Conservation (phyloP, 2,329 filamentous ascomycete species). For the Colletotrichum sansevieriae region DNA sequence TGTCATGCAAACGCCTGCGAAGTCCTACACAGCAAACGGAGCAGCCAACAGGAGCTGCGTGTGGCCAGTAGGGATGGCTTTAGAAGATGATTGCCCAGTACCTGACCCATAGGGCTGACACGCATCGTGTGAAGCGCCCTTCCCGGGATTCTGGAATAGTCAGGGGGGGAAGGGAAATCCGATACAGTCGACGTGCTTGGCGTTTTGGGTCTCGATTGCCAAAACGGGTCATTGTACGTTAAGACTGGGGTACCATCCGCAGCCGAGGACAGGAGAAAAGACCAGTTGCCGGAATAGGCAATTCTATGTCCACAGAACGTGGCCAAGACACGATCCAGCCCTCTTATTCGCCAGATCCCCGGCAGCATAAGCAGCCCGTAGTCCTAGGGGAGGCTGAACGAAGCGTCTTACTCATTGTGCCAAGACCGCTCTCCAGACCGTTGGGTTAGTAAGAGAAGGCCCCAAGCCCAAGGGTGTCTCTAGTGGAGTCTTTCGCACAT, state of each 20-base stretch:
- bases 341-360: background rate
- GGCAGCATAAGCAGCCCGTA: background rate
- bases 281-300: slow-evolving; percentile 12
- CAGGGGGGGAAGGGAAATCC: slow-evolving; percentile 8
- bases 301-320: background rate
- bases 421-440: background rate
- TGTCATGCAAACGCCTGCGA: background rate
- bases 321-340: slow-evolving; percentile 11
- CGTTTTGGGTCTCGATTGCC: slow-evolving; percentile 6
- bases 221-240: slow-evolving; percentile 22
- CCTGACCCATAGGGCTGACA: slow-evolving; percentile 3
- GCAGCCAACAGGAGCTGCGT: background rate
- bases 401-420: background rate
- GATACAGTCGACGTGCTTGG: background rate
- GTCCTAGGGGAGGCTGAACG: slow-evolving; percentile 10
- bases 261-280: slow-evolving; percentile 5
- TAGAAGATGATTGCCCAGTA: background rate
- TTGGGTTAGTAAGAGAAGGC: background rate
- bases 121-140: background rate
- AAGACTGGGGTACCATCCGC: background rate
- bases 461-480: background rate
- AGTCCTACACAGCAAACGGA: background rate
- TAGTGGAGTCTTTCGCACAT: background rate
- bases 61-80: background rate
- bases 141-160: slow-evolving; percentile 4